phyloP scores from a whole-genome alignment of 208 protist species.

The Lotmaria passim region DNA sequence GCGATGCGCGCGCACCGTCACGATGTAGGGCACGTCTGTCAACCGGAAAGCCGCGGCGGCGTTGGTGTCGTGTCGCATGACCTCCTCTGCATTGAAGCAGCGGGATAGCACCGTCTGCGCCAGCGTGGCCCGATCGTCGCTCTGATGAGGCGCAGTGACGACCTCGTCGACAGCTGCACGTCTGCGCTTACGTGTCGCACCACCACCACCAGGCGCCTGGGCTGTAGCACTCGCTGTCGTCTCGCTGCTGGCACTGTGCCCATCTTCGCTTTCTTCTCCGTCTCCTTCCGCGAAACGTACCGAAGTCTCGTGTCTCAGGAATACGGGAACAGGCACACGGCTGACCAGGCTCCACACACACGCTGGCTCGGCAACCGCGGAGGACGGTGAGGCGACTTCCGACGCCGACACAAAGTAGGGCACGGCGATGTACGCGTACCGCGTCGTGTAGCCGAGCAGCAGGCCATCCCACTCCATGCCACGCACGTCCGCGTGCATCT shows the following conservation, averaged over 20 bases:
- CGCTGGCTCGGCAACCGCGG: not conserved
- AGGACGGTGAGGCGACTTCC: not conserved
- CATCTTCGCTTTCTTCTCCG: not conserved
- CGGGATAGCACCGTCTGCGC: slow-evolving; percentile 16
- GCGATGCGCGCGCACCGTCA: slow-evolving; percentile 66
- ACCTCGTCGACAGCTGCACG: not conserved
- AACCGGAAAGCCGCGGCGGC: slow-evolving; percentile 16
- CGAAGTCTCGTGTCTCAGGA: not conserved
- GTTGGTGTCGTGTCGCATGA: slow-evolving; percentile 44
- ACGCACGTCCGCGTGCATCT: slow-evolving; percentile 73
- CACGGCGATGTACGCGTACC: slow-evolving; percentile 78
- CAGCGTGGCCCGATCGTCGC: not conserved
- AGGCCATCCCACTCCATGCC: slow-evolving; percentile 74
- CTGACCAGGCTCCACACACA: slow-evolving; percentile 42
- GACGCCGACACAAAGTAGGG: slow-evolving; percentile 35
- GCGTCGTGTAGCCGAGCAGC: slow-evolving; percentile 56
- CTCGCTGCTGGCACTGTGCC: no score
- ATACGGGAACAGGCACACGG: slow-evolving; percentile 39
- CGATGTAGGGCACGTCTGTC: slow-evolving; percentile 15
- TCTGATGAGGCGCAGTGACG: not conserved
- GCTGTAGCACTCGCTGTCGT: no score
- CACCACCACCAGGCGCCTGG: no score
- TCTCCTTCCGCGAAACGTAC: not conserved
- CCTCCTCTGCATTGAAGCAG: slow-evolving; percentile 34
- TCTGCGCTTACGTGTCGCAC: slow-evolving; percentile 1